Evolutionary conservation across 805 yeast species (phyloP).

Genomic region (Candida pseudofarinosa): DNA sequence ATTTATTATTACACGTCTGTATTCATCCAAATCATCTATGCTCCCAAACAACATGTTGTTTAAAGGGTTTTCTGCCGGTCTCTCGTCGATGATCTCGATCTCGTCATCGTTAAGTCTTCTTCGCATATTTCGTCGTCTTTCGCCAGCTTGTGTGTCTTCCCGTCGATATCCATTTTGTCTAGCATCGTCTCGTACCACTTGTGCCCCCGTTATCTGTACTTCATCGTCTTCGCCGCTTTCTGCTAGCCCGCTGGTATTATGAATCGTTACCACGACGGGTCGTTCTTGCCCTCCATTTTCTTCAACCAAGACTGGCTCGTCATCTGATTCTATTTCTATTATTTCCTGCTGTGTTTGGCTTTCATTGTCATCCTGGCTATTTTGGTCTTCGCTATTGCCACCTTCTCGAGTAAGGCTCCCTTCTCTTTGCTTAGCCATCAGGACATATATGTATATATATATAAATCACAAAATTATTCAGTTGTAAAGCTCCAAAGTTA

Average conservation of each 20-base stretch:
- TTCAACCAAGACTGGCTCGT: constrained; percentile 4
- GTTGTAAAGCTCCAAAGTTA: too few relatives aligned
- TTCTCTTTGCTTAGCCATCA: not conserved
- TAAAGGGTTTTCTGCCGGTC: constrained; percentile 9
- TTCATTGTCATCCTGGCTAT: not conserved
- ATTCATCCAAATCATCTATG: not conserved
- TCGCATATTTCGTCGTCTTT: constrained; percentile 4
- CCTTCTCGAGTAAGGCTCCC: not conserved
- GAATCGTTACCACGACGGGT: constrained; percentile 1
- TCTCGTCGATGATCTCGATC: constrained; percentile 19
- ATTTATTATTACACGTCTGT: not conserved
- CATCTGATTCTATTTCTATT: constrained; percentile 14
- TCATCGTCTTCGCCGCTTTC: constrained; percentile 11
- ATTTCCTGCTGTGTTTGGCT: constrained; percentile 4
- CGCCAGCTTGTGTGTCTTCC: constrained; percentile 1
- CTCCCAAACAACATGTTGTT: not conserved
- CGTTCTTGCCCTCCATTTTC: not conserved
- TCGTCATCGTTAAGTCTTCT: constrained; percentile 15
- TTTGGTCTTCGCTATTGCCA: not conserved
- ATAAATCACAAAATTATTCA: too few relatives aligned
- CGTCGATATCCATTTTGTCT: not conserved
- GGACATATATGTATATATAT: not conserved
- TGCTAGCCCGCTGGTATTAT: not conserved
- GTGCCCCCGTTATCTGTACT: constrained; percentile 14
- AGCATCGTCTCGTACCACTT: not conserved